Evolutionary conservation across 2,329 filamentous ascomycete species (phyloP).

Genomic region (Neoarthrinium moseri): DNA sequence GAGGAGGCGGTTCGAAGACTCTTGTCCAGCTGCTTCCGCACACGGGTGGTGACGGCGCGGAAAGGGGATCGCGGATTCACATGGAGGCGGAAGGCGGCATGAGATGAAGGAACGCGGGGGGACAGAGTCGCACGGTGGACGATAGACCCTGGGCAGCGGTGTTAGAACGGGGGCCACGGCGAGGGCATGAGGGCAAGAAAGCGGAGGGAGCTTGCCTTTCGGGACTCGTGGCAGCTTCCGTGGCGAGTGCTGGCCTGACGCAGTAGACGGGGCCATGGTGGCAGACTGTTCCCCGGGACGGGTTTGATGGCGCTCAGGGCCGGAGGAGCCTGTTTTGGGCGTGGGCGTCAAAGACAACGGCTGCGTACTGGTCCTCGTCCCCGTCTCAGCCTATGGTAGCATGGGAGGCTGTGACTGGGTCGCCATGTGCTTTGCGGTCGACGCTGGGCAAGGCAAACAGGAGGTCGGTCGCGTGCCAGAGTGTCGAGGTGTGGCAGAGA

Average conservation of each 20-base stretch:
- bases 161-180: conserved; percentile 13
- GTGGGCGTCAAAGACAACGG: too few species aligned
- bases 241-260: neutral
- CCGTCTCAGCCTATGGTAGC: too few species aligned
- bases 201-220: conserved; percentile 19
- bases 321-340: too few species aligned
- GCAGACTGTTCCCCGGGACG: neutral
- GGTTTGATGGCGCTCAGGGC: too few species aligned
- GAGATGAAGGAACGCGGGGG: conserved; percentile 38
- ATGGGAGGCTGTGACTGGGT: too few species aligned
- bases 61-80: conserved; percentile 65
- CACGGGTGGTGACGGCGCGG: conserved; percentile 65
- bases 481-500: too few species aligned
- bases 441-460: too few species aligned
- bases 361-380: too few species aligned
- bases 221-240: conserved; percentile 28
- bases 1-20: conserved; percentile 38
- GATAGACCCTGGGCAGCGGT: conserved; percentile 38
- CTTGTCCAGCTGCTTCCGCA: conserved; percentile 60
- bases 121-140: conserved; percentile 49
- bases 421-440: too few species aligned
- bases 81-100: conserved; percentile 52
- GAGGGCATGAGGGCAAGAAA: neutral
- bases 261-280: conserved; percentile 1
- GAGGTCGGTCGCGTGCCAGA: too few species aligned